A percentile compares a stretch with the other conserved stretches of the same genome.
phyloP scores from a whole-genome alignment of 73 alveolate genomes.

The Tetrahymena thermophila region DNA sequence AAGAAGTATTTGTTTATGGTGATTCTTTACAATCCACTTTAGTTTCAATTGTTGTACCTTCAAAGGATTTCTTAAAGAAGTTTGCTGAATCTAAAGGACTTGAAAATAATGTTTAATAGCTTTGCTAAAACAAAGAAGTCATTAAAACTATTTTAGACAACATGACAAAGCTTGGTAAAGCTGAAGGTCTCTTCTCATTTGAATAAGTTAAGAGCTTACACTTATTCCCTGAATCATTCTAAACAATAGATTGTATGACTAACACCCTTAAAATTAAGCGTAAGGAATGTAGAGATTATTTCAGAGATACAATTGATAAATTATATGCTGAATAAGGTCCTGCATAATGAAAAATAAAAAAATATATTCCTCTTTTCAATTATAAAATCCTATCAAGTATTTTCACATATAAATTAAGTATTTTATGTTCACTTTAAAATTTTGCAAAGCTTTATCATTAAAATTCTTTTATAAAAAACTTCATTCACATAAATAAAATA shows the following conservation, averaged over 20 bases:
- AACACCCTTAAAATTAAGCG: constrained; percentile 8
- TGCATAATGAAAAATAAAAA: background rate
- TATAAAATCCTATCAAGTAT: background rate
- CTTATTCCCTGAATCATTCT: constrained; percentile 10
- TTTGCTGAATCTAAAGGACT: constrained; percentile 15
- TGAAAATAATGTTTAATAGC: constrained; percentile 14
- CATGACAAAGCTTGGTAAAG: background rate
- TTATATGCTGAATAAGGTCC: background rate
- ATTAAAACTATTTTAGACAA: background rate
- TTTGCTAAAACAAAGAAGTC: constrained; percentile 6
- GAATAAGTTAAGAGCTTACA: background rate
- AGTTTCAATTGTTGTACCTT: constrained; percentile 79
- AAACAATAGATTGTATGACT: background rate
- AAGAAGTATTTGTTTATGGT: constrained; percentile 87
- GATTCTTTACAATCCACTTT: constrained; percentile 66
- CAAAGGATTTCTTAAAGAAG: constrained; percentile 50
- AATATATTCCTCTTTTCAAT: background rate
- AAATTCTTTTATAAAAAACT: no score
- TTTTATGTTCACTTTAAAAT: no score
- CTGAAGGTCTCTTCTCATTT: background rate
- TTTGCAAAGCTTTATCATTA: no score
- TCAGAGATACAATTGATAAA: background rate
- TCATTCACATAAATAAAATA: no score
- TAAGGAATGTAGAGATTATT: background rate
- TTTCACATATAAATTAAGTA: no score